A percentile compares a stretch with the other conserved stretches of the same genome.
phyloP scores from a whole-genome alignment of 108 stramenopile genomes.

The Hondaea fermentalgiana region DNA sequence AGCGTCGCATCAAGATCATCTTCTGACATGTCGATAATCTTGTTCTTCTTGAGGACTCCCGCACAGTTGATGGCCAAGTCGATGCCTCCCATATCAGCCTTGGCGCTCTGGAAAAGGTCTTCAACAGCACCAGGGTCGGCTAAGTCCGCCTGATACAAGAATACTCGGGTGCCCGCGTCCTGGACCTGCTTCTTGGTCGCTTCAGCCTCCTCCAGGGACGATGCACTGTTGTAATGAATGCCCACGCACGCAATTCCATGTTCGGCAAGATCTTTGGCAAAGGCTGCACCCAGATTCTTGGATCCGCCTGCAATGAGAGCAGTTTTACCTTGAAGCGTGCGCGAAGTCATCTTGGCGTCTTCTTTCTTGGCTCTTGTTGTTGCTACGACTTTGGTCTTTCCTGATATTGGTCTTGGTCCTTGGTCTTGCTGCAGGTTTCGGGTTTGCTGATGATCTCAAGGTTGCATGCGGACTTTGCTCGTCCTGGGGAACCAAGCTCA shows the following conservation, averaged over 20 bases:
- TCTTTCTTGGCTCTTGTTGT: too few species aligned
- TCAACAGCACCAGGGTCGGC: neutral
- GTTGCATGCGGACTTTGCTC: too few species aligned
- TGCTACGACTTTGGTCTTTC: too few species aligned
- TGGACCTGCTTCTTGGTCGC: neutral
- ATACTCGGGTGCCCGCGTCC: neutral
- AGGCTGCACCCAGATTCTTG: neutral
- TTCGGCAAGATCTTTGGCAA: neutral
- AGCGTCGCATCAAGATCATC: neutral
- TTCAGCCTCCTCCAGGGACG: neutral
- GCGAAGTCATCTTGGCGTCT: neutral
- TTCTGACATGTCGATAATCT: neutral
- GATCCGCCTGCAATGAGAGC: neutral
- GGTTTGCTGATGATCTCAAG: too few species aligned
- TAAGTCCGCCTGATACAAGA: neutral
- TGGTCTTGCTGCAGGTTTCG: too few species aligned
- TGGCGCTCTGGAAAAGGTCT: neutral
- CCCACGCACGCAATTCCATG: neutral
- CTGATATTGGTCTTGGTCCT: too few species aligned
- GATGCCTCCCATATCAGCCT: neutral
- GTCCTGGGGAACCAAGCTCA: too few species aligned
- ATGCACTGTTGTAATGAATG: neutral
- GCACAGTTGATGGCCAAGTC: neutral
- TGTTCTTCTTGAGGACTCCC: neutral
- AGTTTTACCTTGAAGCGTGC: neutral